Percentiles rank a stretch among this genome's conserved stretches.
phyloP scores from a whole-genome alignment of 805 yeast genomes.

The Candida stauntonica region DNA sequence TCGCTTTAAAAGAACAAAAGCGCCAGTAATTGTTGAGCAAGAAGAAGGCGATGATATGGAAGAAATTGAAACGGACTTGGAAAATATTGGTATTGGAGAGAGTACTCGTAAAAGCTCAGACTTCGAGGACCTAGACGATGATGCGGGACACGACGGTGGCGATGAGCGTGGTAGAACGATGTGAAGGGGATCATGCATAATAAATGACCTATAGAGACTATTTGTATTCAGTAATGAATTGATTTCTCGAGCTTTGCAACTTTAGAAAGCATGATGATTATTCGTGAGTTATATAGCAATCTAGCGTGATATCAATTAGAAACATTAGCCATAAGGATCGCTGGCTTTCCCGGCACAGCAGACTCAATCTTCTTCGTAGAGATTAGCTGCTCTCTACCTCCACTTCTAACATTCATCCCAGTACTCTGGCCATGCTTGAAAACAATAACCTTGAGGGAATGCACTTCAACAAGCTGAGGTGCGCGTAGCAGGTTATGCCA shows the following conservation, averaged over 20 bases:
- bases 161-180: slow-evolving; percentile 18
- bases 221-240: not conserved
- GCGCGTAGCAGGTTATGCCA: slow-evolving; percentile 54
- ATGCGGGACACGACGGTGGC: slow-evolving; percentile 3
- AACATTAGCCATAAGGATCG: too few species aligned
- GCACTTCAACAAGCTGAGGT: slow-evolving; percentile 53
- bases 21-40: slow-evolving; percentile 23
- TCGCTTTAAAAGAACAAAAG: slow-evolving; percentile 16
- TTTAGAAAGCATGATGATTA: too few species aligned
- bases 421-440: slow-evolving; percentile 54
- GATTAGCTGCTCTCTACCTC: slow-evolving; percentile 60
- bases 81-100: slow-evolving; percentile 18
- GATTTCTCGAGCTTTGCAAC: too few species aligned
- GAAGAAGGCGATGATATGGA: slow-evolving; percentile 18
- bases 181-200: not conserved
- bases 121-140: slow-evolving; percentile 20
- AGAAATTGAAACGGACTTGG: slow-evolving; percentile 22
- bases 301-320: too few species aligned
- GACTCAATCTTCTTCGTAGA: slow-evolving; percentile 50
- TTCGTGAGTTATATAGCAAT: too few species aligned
- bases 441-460: slow-evolving; percentile 53
- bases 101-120: slow-evolving; percentile 24
- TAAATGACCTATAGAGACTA: too few species aligned
- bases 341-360: too few species aligned
- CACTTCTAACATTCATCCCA: slow-evolving; percentile 67